Percentiles rank a stretch among this genome's conserved stretches.
phyloP scores from a whole-genome alignment of 345 rosid species.

The Crucihimalaya himalaica region DNA sequence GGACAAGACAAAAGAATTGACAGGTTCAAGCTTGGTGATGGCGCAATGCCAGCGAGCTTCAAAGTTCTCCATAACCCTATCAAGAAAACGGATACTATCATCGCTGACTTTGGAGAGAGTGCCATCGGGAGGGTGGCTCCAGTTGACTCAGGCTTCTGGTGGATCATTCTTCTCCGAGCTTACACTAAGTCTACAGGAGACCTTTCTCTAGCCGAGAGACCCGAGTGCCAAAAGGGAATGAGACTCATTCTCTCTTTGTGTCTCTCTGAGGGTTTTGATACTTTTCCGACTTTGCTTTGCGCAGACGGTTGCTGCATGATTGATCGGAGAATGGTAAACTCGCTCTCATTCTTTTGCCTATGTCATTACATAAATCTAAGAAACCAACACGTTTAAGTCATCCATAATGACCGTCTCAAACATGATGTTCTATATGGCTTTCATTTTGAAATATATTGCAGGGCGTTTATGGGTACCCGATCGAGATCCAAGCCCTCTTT shows the following conservation, averaged over 20 bases:
- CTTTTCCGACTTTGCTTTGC: constrained; percentile 84
- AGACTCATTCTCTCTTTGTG: constrained; percentile 72
- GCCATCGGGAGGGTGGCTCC: constrained; percentile 92
- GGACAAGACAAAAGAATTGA: constrained; percentile 73
- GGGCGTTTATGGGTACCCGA: constrained; percentile 83
- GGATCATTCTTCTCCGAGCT: constrained; percentile 87
- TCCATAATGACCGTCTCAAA: background rate
- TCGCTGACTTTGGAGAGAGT: constrained; percentile 84
- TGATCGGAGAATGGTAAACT: constrained; percentile 78
- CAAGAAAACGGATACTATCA: constrained; percentile 56
- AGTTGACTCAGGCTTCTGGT: constrained; percentile 88
- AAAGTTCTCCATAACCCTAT: constrained; percentile 75
- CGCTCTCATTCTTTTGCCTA: constrained; percentile 1
- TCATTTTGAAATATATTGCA: constrained; percentile 37
- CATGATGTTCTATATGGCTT: no score
- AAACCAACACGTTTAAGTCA: background rate
- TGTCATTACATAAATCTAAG: background rate
- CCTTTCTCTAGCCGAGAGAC: constrained; percentile 57
- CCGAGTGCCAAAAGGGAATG: constrained; percentile 84
- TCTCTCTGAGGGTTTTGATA: constrained; percentile 83
- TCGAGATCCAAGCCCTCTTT: constrained; percentile 85
- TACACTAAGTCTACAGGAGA: constrained; percentile 81
- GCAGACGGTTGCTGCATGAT: constrained; percentile 91
- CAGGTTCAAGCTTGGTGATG: constrained; percentile 76
- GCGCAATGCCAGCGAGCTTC: constrained; percentile 88